Evolutionary conservation across 768 basidiomycete genomes (phyloP).

Genomic region (Butyriboletus loyo): DNA sequence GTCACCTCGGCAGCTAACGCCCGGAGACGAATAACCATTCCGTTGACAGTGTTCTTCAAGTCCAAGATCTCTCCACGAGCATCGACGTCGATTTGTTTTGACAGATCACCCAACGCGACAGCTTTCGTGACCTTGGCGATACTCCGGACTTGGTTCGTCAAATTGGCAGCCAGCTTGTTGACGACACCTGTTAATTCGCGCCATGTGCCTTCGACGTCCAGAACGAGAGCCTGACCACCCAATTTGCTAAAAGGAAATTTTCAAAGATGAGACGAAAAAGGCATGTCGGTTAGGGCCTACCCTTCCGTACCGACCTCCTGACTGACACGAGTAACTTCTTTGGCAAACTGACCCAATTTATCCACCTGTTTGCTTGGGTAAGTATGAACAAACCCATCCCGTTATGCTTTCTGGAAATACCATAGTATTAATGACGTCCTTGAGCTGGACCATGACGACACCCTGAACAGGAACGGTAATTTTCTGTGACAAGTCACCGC

Average conservation of each 20-base stretch:
- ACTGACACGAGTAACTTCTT: conserved; percentile 83
- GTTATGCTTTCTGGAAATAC: conserved; percentile 24
- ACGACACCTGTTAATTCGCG: conserved; percentile 79
- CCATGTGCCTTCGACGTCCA: conserved; percentile 92
- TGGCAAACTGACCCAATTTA: conserved; percentile 82
- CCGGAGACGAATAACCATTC: conserved; percentile 50
- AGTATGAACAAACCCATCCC: conserved; percentile 7
- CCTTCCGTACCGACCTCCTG: conserved; percentile 85
- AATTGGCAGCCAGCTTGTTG: conserved; percentile 76
- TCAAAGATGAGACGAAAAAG: conserved; percentile 17
- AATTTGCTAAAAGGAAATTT: conserved; percentile 49
- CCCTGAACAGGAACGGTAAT: conserved; percentile 78
- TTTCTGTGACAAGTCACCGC: conserved; percentile 73
- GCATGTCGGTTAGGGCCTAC: conserved; percentile 32
- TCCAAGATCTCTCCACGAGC: conserved; percentile 88
- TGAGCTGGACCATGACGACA: conserved; percentile 76
- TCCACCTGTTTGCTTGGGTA: conserved; percentile 44
- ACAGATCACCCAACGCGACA: conserved; percentile 86
- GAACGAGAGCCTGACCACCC: conserved; percentile 81
- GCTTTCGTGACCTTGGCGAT: conserved; percentile 65
- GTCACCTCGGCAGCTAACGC: conserved; percentile 81
- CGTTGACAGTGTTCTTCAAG: conserved; percentile 61
- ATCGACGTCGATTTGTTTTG: conserved; percentile 89
- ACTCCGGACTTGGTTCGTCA: conserved; percentile 58
- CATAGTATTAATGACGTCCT: conserved; percentile 75